phyloP scores from a whole-genome alignment of 2,329 filamentous ascomycete genomes.

The Talaromyces sp. region DNA sequence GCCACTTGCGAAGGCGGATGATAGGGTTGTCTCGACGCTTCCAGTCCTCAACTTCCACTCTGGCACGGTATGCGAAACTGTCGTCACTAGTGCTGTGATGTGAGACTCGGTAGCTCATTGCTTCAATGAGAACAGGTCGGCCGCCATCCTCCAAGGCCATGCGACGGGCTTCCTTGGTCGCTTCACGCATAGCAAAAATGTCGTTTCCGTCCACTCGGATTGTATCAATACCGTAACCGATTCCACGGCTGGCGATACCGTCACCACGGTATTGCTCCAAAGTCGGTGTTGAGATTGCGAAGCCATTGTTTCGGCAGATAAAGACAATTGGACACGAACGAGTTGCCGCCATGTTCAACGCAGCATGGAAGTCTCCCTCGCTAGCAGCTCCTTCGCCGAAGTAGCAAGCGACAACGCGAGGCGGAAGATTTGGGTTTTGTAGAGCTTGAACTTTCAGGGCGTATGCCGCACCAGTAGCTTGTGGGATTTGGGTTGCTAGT shows the following conservation, averaged over 20 bases:
- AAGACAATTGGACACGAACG: constrained; percentile 82
- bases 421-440: constrained; percentile 62
- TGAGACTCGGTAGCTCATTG: constrained; percentile 96
- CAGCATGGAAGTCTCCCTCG: constrained; percentile 88
- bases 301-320: constrained; percentile 90
- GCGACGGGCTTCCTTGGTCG: constrained; percentile 67
- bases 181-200: constrained; percentile 80
- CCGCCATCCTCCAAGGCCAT: constrained; percentile 78
- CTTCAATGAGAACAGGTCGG: constrained; percentile 80
- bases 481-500: constrained; percentile 81
- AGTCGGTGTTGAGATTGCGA: constrained; percentile 83
- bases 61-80: constrained; percentile 89
- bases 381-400: constrained; percentile 88
- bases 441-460: constrained; percentile 75
- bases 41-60: constrained; percentile 92
- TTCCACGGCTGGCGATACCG: constrained; percentile 78
- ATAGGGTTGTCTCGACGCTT: constrained; percentile 86
- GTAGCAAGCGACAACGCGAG: constrained; percentile 71
- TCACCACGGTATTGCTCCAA: constrained; percentile 88
- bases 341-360: constrained; percentile 85
- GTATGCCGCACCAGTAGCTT: constrained; percentile 81
- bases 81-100: constrained; percentile 97
- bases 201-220: constrained; percentile 93
- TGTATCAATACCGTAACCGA: constrained; percentile 91
- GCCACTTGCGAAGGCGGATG: constrained; percentile 78